A percentile compares a stretch with the other conserved stretches of the same genome.
phyloP scores from a whole-genome alignment of 148 eudicot genomes.

The Rhododendron vialii region DNA sequence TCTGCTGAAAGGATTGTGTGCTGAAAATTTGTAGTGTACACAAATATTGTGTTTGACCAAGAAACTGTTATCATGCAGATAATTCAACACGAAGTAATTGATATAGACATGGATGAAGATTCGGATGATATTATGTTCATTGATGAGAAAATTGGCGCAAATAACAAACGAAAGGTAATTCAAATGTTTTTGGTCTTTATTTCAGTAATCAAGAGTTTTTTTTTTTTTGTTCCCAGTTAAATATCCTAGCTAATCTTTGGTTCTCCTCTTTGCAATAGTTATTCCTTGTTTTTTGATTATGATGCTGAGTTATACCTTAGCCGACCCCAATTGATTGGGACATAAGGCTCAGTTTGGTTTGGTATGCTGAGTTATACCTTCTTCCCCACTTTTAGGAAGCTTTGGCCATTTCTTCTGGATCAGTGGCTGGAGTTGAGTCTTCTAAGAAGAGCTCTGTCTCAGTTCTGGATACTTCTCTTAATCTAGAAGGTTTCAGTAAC shows the following conservation, averaged over 20 bases:
- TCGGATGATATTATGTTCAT: conserved; percentile 34
- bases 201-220: background rate
- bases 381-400: conserved; percentile 23
- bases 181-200: conserved; percentile 3
- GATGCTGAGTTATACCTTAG: background rate
- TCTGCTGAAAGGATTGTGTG: background rate
- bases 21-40: background rate
- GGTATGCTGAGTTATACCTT: background rate
- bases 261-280: background rate
- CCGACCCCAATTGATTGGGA: no score
- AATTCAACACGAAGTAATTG: conserved; percentile 44
- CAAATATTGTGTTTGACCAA: conserved; percentile 5
- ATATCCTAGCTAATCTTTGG: background rate
- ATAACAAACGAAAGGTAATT: conserved; percentile 59
- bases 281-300: background rate
- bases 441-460: conserved; percentile 13
- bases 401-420: conserved; percentile 17
- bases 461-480: conserved; percentile 3
- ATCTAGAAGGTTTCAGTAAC: conserved; percentile 26
- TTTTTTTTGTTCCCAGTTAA: background rate
- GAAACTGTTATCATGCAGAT: conserved; percentile 29
- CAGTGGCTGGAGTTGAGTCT: conserved; percentile 13
- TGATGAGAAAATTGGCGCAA: conserved; percentile 28
- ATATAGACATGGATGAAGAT: conserved; percentile 58
- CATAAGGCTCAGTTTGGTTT: no score